Base-by-base conservation (phyloP, 345 rosid species). In the Eutrema japonicum region DNA sequence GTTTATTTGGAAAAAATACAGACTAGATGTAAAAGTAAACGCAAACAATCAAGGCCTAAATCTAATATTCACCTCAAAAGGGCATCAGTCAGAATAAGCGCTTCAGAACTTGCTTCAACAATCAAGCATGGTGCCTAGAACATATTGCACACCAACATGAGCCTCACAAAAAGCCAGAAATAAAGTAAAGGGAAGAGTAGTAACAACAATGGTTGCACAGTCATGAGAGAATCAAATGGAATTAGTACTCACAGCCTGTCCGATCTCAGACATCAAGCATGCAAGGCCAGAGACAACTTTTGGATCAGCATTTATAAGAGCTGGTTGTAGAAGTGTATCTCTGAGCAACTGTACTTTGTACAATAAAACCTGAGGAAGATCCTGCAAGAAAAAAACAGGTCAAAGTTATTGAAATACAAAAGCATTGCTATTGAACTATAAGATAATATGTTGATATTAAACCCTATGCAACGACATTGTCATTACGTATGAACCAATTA, bases 241-340 rank as follows among this genome's bases (percentile, higher is more conserved):
- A 55, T 37, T 42, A 60, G 35, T 43, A 85, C 94, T 88, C 77
- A 94, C 97, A 61, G 98, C 97, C 80, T 91, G 98, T 72, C 98
- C 97, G 61, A 94, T 91, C 80, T 94, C 96, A 38, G 97, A 88
- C 89, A 94, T 78, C 84, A 94, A 84, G 79, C 89, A 85, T 16
- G 95, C 89, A 50, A 94, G 88, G 72, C 98, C 98, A 79, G 85
- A 85, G 72, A 91, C 83, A 59, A 91, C 81, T 83, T 82, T 87
- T 66, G 79, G 90, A 80, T 91, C 93, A 73, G 87, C 85, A 73
- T 82, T 88, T 37, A 77, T 75, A 58, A 91, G 92, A 64, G 96
- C 96, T 26, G 94, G 92, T 43, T 85, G 74, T 74, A 93, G 92
- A 67, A 91, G 95, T 55, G 82, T 59, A 60, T 89, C 98, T 79